Conservation (phyloP, 257 asterid species). For the Solanum sitiens region DNA sequence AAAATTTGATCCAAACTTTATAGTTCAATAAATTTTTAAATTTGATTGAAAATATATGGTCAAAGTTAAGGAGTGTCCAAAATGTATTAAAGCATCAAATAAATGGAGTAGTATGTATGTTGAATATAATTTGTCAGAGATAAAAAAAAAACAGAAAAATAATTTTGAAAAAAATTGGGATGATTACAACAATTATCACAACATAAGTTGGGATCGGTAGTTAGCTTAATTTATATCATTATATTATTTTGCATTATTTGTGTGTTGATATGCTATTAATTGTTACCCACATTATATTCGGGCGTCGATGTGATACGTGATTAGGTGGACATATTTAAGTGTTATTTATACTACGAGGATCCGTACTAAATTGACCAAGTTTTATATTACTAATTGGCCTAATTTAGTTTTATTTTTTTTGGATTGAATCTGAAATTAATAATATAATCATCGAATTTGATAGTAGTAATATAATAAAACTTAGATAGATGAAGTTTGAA, state of each 20-base stretch:
- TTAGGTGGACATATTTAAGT: background rate
- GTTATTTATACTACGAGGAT: background rate
- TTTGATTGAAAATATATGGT: no score
- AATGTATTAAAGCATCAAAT: background rate
- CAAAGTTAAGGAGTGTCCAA: background rate
- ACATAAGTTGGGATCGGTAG: background rate
- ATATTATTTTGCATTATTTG: background rate
- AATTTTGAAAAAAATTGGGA: background rate
- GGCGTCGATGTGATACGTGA: background rate
- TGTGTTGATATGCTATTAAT: background rate
- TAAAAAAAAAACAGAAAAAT: background rate
- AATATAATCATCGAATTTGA: no score
- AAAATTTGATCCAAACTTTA: background rate
- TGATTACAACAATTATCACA: background rate
- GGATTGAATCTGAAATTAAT: no score
- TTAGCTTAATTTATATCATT: background rate
- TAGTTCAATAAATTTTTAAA: background rate
- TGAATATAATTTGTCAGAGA: background rate
- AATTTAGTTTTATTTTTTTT: no score
- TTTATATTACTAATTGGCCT: no score
- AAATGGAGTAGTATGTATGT: background rate
- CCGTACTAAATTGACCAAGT: no score
- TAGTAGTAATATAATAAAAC: no score
- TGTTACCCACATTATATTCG: background rate
- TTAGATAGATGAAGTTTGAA: background rate